Base-by-base conservation (phyloP, 768 basidiomycete genomes). In the Pulveroboletus sp. region DNA sequence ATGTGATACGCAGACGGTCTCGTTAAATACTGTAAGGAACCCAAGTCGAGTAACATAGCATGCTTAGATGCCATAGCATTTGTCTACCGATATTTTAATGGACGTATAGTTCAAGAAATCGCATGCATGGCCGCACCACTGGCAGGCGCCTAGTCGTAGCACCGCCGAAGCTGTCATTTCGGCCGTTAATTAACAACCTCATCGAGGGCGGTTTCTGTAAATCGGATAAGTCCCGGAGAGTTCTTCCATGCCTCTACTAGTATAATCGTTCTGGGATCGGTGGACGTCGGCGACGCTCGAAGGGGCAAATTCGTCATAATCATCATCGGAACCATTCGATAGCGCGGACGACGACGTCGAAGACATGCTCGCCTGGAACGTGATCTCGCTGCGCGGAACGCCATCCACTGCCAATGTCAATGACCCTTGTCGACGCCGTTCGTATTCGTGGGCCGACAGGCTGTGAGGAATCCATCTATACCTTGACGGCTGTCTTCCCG, bases 381-480 rank as follows among this genome's bases (percentile, higher is more conserved):
- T 54, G 27, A 74, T 65, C 55, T 63, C 70, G 14, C 55, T 56
- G 43, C 50, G 57, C 49, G 65, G 42, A 40, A 43, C 35, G 21
- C 40, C 53, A 7, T 65, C 67, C 36, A 52, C 29, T 4, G 32
- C 19, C 2, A 54, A 33, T 12, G 47, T 36, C 27, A 56, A 49
- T 2, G 57, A 45, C 7, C 40, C 47, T 47, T 55, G 56, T n/a
- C 44, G 40, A 32, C 59, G 51, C 61, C 66, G 67, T n/a, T 58
- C 64, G 40, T 55, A 53, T 55, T 47, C 55, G 34, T 58, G 66
- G 37, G 58, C 52, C n/a, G 68, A 55, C 32, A 66, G 67, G 55
- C 61, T 70, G 48, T 71, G 74, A 29, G 69, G 55, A 11, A 77
- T 68, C 76, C 75, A 77, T 40, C 70, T 62, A 31, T 65, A 63